A percentile compares a stretch with the other conserved stretches of the same genome.
Evolutionary conservation across 768 basidiomycete species (phyloP).

Genomic region (Suillus brevipes): DNA sequence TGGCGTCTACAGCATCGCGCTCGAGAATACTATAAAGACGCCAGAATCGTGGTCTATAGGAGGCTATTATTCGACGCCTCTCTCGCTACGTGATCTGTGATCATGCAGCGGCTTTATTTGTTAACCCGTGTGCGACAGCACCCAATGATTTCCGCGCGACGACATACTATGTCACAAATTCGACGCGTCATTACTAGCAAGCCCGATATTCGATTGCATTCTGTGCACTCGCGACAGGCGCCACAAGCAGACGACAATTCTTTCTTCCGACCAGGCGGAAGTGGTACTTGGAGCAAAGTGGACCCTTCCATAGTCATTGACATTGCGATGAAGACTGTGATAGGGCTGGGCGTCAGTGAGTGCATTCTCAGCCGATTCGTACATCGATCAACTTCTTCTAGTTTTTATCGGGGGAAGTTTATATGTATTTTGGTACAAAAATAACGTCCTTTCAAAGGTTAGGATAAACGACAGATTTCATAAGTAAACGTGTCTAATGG

Average conservation of each 20-base stretch:
- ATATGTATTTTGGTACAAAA: conserved; percentile 82
- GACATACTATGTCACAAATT: background rate
- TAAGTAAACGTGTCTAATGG: background rate
- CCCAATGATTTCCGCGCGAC: background rate
- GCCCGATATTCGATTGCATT: background rate
- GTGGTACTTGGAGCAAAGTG: background rate
- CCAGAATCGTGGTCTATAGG: background rate
- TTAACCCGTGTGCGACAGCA: background rate
- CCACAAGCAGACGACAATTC: background rate
- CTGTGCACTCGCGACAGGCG: background rate
- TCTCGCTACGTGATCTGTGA: background rate
- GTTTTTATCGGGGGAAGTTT: conserved; percentile 71
- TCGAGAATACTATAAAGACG: background rate
- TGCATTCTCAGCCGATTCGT: background rate
- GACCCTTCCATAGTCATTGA: background rate
- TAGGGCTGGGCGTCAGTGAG: background rate
- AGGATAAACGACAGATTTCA: background rate
- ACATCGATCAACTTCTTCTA: conserved; percentile 20
- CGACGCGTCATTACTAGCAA: background rate
- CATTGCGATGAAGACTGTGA: background rate
- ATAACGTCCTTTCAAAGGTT: conserved; percentile 78
- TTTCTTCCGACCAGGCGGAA: background rate
- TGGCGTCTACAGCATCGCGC: conserved; percentile 1
- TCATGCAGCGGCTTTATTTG: background rate
- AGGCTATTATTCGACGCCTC: background rate